phyloP scores from a whole-genome alignment of 106 monocot genomes.

The Dendrobium catenatum region DNA sequence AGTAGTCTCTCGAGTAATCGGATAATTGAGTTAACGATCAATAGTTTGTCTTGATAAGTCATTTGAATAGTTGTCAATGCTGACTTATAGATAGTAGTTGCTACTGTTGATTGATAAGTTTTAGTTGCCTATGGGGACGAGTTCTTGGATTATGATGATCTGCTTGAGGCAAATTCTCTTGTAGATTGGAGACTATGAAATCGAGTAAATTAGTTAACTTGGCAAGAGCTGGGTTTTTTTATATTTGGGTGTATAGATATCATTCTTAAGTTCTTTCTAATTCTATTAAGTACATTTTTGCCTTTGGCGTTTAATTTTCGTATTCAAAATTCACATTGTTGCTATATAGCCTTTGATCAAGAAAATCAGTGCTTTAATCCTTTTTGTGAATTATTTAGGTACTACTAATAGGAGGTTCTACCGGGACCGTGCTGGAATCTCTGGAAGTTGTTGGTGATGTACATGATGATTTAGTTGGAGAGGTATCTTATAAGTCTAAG shows the following conservation, averaged over 20 bases:
- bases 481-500: conserved; percentile 22
- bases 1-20: too few species aligned
- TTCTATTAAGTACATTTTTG: background rate
- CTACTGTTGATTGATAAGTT: too few species aligned
- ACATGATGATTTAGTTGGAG: conserved; percentile 30
- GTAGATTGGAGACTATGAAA: too few species aligned
- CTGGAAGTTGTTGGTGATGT: conserved; percentile 88
- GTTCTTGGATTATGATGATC: too few species aligned
- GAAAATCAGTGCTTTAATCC: background rate
- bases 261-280: background rate
- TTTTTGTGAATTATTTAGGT: conserved; percentile 40
- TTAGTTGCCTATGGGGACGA: too few species aligned
- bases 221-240: too few species aligned
- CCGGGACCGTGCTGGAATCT: conserved; percentile 90
- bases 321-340: background rate
- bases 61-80: too few species aligned
- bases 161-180: too few species aligned
- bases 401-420: conserved; percentile 92
- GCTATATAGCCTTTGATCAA: background rate
- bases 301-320: background rate
- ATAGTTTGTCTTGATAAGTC: too few species aligned
- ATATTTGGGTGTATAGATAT: background rate
- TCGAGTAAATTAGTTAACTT: too few species aligned
- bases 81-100: too few species aligned
- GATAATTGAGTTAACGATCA: too few species aligned